Evolutionary conservation across 768 basidiomycete species (phyloP).

Genomic region (Suillus plorans): DNA sequence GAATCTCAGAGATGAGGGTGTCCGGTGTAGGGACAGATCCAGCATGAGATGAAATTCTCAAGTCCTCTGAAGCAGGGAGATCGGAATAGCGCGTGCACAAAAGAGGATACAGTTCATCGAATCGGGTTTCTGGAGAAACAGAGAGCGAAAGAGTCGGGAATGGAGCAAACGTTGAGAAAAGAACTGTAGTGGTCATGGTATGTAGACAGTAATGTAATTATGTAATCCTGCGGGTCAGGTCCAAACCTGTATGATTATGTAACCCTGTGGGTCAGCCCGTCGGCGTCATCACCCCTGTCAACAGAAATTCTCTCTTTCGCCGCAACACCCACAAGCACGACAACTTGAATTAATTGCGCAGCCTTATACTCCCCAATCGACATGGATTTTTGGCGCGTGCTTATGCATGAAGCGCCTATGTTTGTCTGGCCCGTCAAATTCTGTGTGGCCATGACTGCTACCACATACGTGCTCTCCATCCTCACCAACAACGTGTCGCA

Average conservation of each 20-base stretch:
- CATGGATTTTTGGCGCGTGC: conserved; percentile 15
- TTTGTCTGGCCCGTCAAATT: conserved; percentile 66
- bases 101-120: conserved; percentile 42
- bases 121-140: conserved; percentile 39
- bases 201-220: conserved; percentile 6
- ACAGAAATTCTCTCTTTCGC: neutral
- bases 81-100: conserved; percentile 46
- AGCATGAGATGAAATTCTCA: conserved; percentile 42
- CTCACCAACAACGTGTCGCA: conserved; percentile 81
- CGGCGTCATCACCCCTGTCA: neutral
- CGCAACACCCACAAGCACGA: neutral
- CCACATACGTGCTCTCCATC: conserved; percentile 59
- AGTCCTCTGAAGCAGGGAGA: conserved; percentile 42
- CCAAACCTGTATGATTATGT: conserved; percentile 8
- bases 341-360: neutral
- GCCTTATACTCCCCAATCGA: neutral
- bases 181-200: conserved; percentile 49
- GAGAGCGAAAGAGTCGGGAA: conserved; percentile 55
- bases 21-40: conserved; percentile 30
- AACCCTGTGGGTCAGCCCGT: neutral
- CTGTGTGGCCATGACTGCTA: conserved; percentile 46
- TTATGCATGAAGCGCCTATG: conserved; percentile 27
- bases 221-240: conserved; percentile 4
- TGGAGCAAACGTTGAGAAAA: conserved; percentile 61
- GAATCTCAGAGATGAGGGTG: conserved; percentile 37